Evolutionary conservation across 1,284 basidiomycete species (phyloP).

Genomic region (Takashimella tepidaria): DNA sequence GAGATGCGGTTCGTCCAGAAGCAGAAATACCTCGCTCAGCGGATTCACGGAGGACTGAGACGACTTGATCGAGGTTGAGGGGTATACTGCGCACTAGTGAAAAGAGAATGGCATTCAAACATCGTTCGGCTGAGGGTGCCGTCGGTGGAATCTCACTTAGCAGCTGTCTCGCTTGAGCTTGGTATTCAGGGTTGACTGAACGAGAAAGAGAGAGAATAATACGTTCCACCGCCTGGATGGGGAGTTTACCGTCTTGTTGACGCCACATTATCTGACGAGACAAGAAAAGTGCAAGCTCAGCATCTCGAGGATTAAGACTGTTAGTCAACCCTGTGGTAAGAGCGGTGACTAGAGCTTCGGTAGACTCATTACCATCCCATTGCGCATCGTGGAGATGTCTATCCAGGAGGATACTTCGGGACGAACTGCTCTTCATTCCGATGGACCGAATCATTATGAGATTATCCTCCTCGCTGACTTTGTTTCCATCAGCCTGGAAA

Average conservation of each 20-base stretch:
- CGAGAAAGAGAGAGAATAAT: slow-evolving; percentile 16
- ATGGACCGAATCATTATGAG: slow-evolving; percentile 27
- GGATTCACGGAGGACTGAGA: slow-evolving; percentile 7
- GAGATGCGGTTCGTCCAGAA: slow-evolving; percentile 15
- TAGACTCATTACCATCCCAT: slow-evolving; percentile 13
- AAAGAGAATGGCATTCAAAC: slow-evolving; percentile 17
- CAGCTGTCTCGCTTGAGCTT: slow-evolving; percentile 8
- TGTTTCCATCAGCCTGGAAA: slow-evolving; percentile 26
- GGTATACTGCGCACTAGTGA: slow-evolving; percentile 8
- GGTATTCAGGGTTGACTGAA: slow-evolving; percentile 13
- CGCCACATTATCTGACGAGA: slow-evolving; percentile 13
- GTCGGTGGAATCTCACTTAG: slow-evolving; percentile 3
- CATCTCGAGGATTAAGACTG: slow-evolving; percentile 15
- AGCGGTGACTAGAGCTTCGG: slow-evolving; percentile 18
- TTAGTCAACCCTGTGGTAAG: slow-evolving; percentile 25
- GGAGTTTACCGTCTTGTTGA: slow-evolving; percentile 2
- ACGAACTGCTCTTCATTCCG: slow-evolving; percentile 13
- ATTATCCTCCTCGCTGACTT: slow-evolving; percentile 12
- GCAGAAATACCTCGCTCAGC: slow-evolving; percentile 7
- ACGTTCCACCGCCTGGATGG: slow-evolving; percentile 6
- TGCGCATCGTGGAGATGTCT: slow-evolving; percentile 39
- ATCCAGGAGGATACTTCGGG: slow-evolving; percentile 33
- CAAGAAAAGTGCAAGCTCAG: slow-evolving; percentile 26
- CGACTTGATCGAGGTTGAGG: not conserved
- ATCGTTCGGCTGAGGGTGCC: not conserved